Evolutionary conservation across 306 rosid genomes (phyloP), one percentile per base, ranked within the genome.

Genomic region (Rubus idaeus): DNA sequence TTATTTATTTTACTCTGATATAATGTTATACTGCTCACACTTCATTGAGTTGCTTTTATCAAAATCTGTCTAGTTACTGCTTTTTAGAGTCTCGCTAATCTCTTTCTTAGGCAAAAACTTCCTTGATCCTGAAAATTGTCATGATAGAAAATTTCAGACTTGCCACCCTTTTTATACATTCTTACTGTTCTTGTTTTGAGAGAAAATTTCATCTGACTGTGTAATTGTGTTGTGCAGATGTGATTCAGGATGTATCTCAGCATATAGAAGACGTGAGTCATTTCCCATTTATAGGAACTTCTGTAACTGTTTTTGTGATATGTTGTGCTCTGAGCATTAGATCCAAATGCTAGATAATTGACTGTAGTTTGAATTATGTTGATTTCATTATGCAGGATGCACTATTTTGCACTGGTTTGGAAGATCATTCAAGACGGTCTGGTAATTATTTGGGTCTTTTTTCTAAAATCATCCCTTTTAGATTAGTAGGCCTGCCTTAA

Each of bases 321-420:
- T 73, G 23, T 20, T 45, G 21, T 76, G 64, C 74, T 77, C 10
- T 50, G 63, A 45, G 53, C 40, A 45, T 56, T 74, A 30, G 60
- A 18, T 68, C 17, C 60, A 64, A 60, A 23, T 67, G 57, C 62
- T 21, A 70, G 66, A 55, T 39, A 5, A 26, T 77, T 70, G 20
- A 42, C 58, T 17, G 6, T 45, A 5, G 21, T 64, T 74, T 88
- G 68, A 85, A 67, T 76, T 45, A 41, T 57, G 60, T 65, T 58
- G n/a, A 37, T 57, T 64, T 21, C 81, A 77, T 78, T 70, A 66
- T 88, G 87, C 95, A 92, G 97, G 85, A 88, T 56, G 20, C 90
- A 68, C 72, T 90, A 51, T 87, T 88, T 79, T 84, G 89, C 86
- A 74, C 93, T 45, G 90, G 87, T 77, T 86, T 90, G 77, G 88